Evolutionary conservation across 2,329 filamentous ascomycete genomes (phyloP), one percentile per base, ranked within the genome.

Genomic region (Lomentospora prolificans): DNA sequence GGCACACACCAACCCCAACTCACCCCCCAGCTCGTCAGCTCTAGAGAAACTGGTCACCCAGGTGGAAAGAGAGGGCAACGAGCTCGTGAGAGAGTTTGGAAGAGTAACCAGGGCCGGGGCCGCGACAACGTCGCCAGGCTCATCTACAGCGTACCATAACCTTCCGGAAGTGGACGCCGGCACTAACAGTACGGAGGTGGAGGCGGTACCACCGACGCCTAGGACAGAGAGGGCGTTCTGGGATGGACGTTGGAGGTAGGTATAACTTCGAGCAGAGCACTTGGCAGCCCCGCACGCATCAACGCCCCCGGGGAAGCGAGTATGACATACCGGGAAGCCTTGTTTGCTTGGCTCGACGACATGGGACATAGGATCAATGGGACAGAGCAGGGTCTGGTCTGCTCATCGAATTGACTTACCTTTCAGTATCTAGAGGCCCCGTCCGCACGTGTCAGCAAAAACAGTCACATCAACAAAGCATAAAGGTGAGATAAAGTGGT

Each of bases 371-470:
- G n/a, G n/a, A n/a, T n/a, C n/a, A n/a, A n/a, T n/a, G n/a, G n/a
- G n/a, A n/a, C n/a, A n/a, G n/a, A n/a, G n/a, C n/a, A n/a, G n/a
- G n/a, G n/a, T n/a, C n/a, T n/a, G n/a, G n/a, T n/a, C n/a, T n/a
- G n/a, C n/a, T n/a, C n/a, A n/a, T n/a, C n/a, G n/a, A n/a, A n/a
- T n/a, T n/a, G n/a, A 46, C 41, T 46, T 46, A 46, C 41, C 41
- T 46, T 46, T 12, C 19, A 46, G 10, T 9, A 46, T 46, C 41
- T 46, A 25, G 19, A 46, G 19, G 19, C n/a, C 9, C 41, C 10
- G n/a, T 24, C 22, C n/a, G 22, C 41, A 3, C 19, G 61, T 64
- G 65, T 67, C 65, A 67, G 65, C 64, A 63, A 55, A 58, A 55
- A 48, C 22, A 46, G 46, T 33, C 27, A 55, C 19, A 6, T 24